Evolutionary conservation across 768 basidiomycete species (phyloP), one percentile per base, ranked within the genome.

Genomic region (Mrakia frigida): DNA sequence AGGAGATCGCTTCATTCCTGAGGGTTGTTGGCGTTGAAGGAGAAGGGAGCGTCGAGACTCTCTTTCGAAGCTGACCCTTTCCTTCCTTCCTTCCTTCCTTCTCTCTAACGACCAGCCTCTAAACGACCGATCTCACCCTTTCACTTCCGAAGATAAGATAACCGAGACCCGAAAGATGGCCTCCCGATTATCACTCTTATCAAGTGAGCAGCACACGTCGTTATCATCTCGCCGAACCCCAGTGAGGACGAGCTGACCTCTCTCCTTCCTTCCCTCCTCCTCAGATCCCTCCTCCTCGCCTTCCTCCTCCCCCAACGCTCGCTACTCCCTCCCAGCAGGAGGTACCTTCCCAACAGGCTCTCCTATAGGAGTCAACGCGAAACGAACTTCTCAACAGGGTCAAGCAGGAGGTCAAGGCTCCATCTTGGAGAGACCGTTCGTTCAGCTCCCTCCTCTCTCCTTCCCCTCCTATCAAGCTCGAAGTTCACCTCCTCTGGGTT

Each of bases 401-500:
- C 52, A 56, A 11, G 23, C 53, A 59, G n/a, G 52, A 50, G 33
- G 53, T 23, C 50, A 53, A 59, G 71, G 43, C 0, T 33, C 46
- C 43, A 74, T 74, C 43, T 41, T 74, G 21, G 73, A 74, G 59
- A 65, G 73, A 50, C 73, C 73, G 73, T 74, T 1, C 28, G 73
- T 74, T n/a, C 18, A 3, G 6, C 21, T 5, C 53, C 28, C 16
- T 41, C 53, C 16, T 39, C 39, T 60, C 18, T 28, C n/a, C 5
- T 33, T 46, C 28, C n/a, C 6, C 33, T 60, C 56, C 10, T 72
- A 9, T 14, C 28, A 10, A 46, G 68, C 39, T 69, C 68, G 31
- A 35, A 21, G 10, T 69, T 31, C 23, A 18, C 28, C 16, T 53
- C 28, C 35, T 37, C n/a, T n/a, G n/a, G n/a, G n/a, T 18, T 43